Evolutionary conservation across 2,329 filamentous ascomycete genomes (phyloP), one percentile per base, ranked within the genome.

Genomic region (Diaporthe ilicicola): DNA sequence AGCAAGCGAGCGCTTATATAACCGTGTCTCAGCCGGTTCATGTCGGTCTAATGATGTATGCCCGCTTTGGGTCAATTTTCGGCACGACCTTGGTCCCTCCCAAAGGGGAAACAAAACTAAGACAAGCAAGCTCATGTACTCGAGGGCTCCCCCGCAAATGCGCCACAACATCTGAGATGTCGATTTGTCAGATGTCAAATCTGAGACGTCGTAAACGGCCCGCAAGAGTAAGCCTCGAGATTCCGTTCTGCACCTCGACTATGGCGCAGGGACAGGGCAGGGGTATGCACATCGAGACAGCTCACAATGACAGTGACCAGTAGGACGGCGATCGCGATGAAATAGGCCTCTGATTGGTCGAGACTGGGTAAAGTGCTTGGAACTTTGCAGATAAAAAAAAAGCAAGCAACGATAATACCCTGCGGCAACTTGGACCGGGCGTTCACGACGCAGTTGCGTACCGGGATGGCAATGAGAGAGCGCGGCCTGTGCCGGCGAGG

Each of bases 131-230:
- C 19, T n/a, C 22, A 62, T 5, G 12, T 15, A 1, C 29, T 48
- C n/a, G 24, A 44, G 37, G 8, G 7, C 4, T 56, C 10, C 27
- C n/a, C 44, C 44, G 8, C 59, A 37, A 9, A 4, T 50, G 9
- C 15, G 3, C 42, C 19, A 29, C 19, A 32, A 6, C 10, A 22
- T 32, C 12, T 62, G 5, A 48, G 17, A 24, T 37, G 8, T 37
- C 59, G 27, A 64, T 19, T 7, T 19, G 42, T 62, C 15, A 34
- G 42, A 24, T 48, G 10, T 62, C 56, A 50, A 8, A 64, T 64
- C 29, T 64, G 59, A 64, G 44, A 37, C 22, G n/a, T 64, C 42
- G 59, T 50, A 37, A 50, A 50, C 59, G 59, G 59, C 42, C 22
- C 1, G 19, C 13, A 19, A 37, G 10, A 2, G 6, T n/a, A 32